Evolutionary conservation across 495 filamentous ascomycete genomes (phyloP).

Genomic region (Talaromyces ruber): DNA sequence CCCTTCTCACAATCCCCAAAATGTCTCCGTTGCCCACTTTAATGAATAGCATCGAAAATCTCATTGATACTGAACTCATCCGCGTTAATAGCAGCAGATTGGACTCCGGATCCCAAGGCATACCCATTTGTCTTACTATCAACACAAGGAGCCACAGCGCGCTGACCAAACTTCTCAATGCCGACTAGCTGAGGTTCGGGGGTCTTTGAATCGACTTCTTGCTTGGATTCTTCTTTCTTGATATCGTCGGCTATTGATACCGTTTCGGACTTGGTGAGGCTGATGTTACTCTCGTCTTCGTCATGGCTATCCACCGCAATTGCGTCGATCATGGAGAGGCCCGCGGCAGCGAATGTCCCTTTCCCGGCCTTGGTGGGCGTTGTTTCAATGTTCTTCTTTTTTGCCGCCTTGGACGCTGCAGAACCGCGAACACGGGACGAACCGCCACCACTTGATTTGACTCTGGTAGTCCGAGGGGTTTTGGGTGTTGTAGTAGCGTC

Average conservation of each 20-base stretch:
- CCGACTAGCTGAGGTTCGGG: neutral
- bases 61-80: neutral
- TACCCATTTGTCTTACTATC: neutral
- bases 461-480: slow-evolving; percentile 14
- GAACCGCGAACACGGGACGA: neutral
- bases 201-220: neutral
- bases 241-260: neutral
- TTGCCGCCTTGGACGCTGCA: neutral
- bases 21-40: neutral
- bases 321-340: slow-evolving; percentile 8
- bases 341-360: neutral
- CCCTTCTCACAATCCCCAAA: neutral
- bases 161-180: neutral
- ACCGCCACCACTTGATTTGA: neutral
- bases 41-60: neutral
- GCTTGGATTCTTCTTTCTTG: neutral
- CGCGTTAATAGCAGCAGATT: neutral
- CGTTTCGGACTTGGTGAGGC: neutral
- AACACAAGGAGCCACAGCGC: neutral
- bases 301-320: slow-evolving; percentile 10
- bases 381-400: neutral
- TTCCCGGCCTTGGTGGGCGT: neutral
- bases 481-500: neutral
- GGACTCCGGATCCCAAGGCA: neutral
- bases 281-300: neutral